These are phyloP conservation scores for Chrysoporthe puriensis DNA, from an alignment of 2,329 filamentous ascomycete genomes.

Conservation along the genomic window DNA sequence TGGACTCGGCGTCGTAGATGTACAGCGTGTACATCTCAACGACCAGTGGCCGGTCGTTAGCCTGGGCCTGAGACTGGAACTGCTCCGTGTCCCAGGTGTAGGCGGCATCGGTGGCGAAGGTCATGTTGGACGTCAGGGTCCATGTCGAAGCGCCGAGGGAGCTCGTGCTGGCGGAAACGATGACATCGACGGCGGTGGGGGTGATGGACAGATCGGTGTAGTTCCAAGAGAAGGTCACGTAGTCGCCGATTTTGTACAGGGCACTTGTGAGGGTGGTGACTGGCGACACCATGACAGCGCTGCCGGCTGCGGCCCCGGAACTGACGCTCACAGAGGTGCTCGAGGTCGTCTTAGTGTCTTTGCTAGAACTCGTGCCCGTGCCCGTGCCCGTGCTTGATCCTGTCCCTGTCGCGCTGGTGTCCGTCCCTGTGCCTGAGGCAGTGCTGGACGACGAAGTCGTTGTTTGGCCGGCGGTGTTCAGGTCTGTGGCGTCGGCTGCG, in stretches of 20 bases:
- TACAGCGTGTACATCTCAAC: conserved; percentile 63
- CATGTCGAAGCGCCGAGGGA: conserved; percentile 49
- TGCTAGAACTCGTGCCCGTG: conserved; percentile 30
- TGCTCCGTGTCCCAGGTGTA: conserved; percentile 63
- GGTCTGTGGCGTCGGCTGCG: conserved; percentile 41
- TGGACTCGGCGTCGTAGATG: conserved; percentile 61
- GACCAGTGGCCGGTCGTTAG: conserved; percentile 48
- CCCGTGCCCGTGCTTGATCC: conserved; percentile 27
- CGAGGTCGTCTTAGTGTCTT: conserved; percentile 26
- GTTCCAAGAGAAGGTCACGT: conserved; percentile 66
- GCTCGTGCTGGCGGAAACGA: conserved; percentile 58
- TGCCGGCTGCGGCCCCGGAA: conserved; percentile 52
- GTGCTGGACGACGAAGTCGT: conserved; percentile 34
- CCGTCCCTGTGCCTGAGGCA: conserved; percentile 34
- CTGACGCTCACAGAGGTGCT: conserved; percentile 42
- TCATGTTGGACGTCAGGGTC: conserved; percentile 68
- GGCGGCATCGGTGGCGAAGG: conserved; percentile 52
- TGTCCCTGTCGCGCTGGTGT: conserved; percentile 30
- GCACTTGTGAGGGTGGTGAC: conserved; percentile 48
- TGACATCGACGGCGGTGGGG: conserved; percentile 63
- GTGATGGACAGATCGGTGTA: conserved; percentile 63
- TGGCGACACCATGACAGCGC: conserved; percentile 58
- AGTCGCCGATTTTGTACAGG: conserved; percentile 64
- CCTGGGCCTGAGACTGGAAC: conserved; percentile 50
- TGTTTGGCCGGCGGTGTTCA: conserved; percentile 44